Conservation (phyloP, 176 grass and related monocot genomes). For the Carex cristatella region DNA sequence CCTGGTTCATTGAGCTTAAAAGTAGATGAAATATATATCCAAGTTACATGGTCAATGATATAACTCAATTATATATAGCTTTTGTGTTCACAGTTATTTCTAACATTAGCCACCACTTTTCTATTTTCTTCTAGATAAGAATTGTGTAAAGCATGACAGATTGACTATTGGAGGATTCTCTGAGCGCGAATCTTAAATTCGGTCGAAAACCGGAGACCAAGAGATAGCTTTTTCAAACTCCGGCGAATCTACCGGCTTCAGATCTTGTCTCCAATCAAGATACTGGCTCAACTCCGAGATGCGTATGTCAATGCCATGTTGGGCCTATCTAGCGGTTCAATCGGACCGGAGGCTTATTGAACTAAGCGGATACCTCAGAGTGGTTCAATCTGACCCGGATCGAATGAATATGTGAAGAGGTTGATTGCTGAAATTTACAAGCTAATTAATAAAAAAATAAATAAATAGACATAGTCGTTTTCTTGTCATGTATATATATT, state of each 20-base stretch:
- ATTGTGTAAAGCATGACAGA: too few relatives aligned
- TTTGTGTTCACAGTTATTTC: too few relatives aligned
- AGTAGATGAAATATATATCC: too few relatives aligned
- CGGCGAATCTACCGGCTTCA: slow-evolving; percentile 33
- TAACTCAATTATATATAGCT: too few relatives aligned
- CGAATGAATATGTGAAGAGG: slow-evolving; percentile 41
- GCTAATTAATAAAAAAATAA: slow-evolving; percentile 14
- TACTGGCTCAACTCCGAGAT: slow-evolving; percentile 54
- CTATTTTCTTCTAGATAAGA: too few relatives aligned
- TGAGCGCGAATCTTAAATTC: too few relatives aligned
- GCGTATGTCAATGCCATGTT: slow-evolving; percentile 70
- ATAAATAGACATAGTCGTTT: neutral
- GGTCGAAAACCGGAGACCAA: slow-evolving; percentile 2
- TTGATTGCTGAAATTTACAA: slow-evolving; percentile 77
- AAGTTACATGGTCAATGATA: too few relatives aligned
- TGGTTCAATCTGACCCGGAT: slow-evolving; percentile 14
- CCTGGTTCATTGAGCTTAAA: too few relatives aligned
- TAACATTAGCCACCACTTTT: too few relatives aligned
- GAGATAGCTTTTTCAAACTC: slow-evolving; percentile 34
- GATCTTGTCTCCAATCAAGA: slow-evolving; percentile 33
- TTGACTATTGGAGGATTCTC: too few relatives aligned
- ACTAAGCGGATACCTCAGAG: slow-evolving; percentile 47
- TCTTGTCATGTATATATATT: neutral
- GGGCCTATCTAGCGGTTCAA: slow-evolving; percentile 33
- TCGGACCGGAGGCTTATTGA: slow-evolving; percentile 42